A percentile compares a stretch with the other conserved stretches of the same genome.
phyloP scores from a whole-genome alignment of 331 rosid genomes.

The Rhamnella rubrinervis region DNA sequence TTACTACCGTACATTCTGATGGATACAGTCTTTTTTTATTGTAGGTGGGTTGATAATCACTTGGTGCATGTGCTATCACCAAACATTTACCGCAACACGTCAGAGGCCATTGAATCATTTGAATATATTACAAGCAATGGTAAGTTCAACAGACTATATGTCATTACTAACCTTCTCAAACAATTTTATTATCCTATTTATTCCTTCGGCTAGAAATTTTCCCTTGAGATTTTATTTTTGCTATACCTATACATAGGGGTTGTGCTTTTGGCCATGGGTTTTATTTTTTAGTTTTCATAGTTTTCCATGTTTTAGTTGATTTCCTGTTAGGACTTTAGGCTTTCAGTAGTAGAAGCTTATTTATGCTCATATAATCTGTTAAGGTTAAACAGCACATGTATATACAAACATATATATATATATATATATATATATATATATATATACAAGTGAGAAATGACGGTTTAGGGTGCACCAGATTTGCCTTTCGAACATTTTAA shows the following conservation, averaged over 20 bases:
- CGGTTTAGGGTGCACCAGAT: too few species aligned
- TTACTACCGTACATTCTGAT: background rate
- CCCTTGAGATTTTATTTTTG: background rate
- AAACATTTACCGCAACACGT: conserved; percentile 78
- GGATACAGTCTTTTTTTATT: conserved; percentile 5
- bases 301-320: too few species aligned
- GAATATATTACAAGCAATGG: conserved; percentile 89
- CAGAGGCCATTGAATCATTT: conserved; percentile 90
- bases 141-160: conserved; percentile 26
- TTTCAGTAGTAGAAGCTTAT: too few species aligned
- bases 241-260: background rate
- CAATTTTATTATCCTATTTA: background rate
- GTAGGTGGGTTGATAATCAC: conserved; percentile 95
- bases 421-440: too few species aligned
- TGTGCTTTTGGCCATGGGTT: background rate
- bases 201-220: background rate
- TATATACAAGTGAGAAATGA: too few species aligned
- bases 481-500: too few species aligned
- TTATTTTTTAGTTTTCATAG: background rate
- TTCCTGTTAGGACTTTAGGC: too few species aligned
- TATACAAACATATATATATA: too few species aligned
- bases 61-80: conserved; percentile 91
- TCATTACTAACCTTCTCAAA: background rate
- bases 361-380: too few species aligned
- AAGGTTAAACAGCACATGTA: too few species aligned